These are phyloP conservation scores for Coriaria nepalensis DNA, from an alignment of 306 rosid genomes.

Conservation along the genomic window DNA sequence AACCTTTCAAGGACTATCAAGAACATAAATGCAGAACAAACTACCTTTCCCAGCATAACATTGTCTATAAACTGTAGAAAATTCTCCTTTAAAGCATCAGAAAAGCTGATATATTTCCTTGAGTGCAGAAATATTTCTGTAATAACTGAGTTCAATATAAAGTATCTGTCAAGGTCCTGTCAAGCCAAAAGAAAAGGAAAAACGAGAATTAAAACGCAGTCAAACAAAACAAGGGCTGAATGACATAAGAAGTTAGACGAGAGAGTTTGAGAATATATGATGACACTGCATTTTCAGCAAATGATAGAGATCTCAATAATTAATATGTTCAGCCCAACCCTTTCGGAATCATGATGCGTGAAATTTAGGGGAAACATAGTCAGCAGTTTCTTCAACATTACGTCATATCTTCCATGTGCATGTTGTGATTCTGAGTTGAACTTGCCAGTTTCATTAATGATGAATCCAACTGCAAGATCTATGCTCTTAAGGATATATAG, in stretches of 20 bases:
- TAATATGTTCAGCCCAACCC: slow-evolving; percentile 26
- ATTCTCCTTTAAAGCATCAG: slow-evolving; percentile 39
- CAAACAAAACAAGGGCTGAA: too few relatives aligned
- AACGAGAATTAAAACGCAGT: too few relatives aligned
- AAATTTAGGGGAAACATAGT: slow-evolving; percentile 52
- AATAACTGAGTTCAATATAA: slow-evolving; percentile 40
- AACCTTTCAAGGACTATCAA: neutral
- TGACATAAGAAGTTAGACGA: too few relatives aligned
- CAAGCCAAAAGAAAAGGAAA: slow-evolving; percentile 12
- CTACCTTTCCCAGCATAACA: slow-evolving; percentile 62
- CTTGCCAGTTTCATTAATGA: slow-evolving; percentile 27
- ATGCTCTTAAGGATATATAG: slow-evolving; percentile 45
- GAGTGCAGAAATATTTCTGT: slow-evolving; percentile 58
- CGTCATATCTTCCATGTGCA: slow-evolving; percentile 25
- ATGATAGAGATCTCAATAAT: slow-evolving; percentile 2
- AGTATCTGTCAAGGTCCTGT: slow-evolving; percentile 59
- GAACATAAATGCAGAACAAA: too few relatives aligned
- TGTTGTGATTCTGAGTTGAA: slow-evolving; percentile 24
- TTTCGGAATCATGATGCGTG: slow-evolving; percentile 31
- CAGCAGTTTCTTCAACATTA: slow-evolving; percentile 47
- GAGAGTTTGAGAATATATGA: neutral
- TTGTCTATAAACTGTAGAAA: slow-evolving; percentile 61
- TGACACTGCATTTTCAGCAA: slow-evolving; percentile 7
- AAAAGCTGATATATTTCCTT: slow-evolving; percentile 41
- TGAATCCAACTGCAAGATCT: slow-evolving; percentile 45